Conservation (phyloP, 345 rosid species). For the Lumnitzera littorea region DNA sequence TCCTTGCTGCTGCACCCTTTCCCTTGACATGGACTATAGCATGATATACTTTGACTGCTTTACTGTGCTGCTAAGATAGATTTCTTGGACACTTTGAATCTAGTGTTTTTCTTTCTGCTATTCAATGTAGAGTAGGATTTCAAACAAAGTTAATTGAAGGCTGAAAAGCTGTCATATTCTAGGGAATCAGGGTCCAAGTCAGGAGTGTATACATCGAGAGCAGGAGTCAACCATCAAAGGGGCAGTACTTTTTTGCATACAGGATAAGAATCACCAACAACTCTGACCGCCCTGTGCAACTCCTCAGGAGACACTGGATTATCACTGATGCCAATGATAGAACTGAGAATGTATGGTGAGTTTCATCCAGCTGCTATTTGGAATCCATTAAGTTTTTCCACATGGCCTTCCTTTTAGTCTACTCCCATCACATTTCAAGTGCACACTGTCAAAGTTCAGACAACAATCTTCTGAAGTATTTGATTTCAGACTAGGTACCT, state of each 20-base stretch:
- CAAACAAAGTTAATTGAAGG: background rate
- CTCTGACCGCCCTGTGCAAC: slow-evolving; percentile 69
- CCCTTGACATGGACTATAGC: too few relatives aligned
- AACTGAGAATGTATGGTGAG: slow-evolving; percentile 66
- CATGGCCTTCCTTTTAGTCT: background rate
- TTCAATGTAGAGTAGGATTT: too few relatives aligned
- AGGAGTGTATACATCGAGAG: slow-evolving; percentile 64
- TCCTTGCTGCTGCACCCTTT: too few relatives aligned
- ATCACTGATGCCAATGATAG: slow-evolving; percentile 58
- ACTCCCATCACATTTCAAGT: too few relatives aligned
- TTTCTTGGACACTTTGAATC: background rate
- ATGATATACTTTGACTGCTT: too few relatives aligned
- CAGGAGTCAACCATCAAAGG: slow-evolving; percentile 56
- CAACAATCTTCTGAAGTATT: too few relatives aligned
- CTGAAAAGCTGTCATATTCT: slow-evolving; percentile 10
- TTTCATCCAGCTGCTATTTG: background rate
- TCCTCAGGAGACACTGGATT: slow-evolving; percentile 72
- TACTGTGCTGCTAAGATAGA: too few relatives aligned
- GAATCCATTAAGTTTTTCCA: background rate
- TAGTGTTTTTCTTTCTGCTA: too few relatives aligned
- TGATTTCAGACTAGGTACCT: too few relatives aligned
- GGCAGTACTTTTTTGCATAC: slow-evolving; percentile 65
- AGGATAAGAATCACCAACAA: slow-evolving; percentile 61
- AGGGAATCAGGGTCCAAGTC: slow-evolving; percentile 72
- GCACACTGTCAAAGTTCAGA: too few relatives aligned